A percentile compares a stretch with the other conserved stretches of the same genome.
phyloP scores from a whole-genome alignment of 2,329 filamentous ascomycete species.

The Knufia fluminis region DNA sequence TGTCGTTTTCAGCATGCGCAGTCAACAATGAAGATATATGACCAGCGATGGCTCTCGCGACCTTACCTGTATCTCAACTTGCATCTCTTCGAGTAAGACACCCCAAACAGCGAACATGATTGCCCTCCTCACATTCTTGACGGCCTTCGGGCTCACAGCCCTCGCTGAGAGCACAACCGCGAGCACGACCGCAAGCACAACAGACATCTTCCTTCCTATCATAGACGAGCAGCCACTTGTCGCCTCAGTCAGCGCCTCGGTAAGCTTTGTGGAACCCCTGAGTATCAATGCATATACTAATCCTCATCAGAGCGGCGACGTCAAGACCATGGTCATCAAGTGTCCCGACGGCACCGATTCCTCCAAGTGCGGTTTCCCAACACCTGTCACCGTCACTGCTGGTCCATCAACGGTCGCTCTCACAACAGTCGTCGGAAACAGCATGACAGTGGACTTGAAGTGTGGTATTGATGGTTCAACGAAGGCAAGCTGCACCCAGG shows the following conservation, averaged over 20 bases:
- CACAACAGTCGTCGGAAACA: not conserved
- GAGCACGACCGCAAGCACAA: not conserved
- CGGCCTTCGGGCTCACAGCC: no score
- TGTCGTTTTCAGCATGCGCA: not conserved
- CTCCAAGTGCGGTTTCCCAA: slow-evolving; percentile 14
- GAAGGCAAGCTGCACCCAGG: slow-evolving; percentile 15
- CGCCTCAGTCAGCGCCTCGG: not conserved
- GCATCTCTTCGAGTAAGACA: not conserved
- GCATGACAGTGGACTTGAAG: slow-evolving; percentile 10
- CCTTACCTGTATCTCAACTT: not conserved
- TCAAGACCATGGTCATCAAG: slow-evolving; percentile 16
- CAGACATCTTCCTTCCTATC: slow-evolving; percentile 1
- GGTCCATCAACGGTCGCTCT: slow-evolving; percentile 16
- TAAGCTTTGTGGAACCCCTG: not conserved
- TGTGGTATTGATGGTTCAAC: slow-evolving; percentile 13
- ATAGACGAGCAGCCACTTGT: not conserved
- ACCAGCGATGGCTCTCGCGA: not conserved
- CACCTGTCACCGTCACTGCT: slow-evolving; percentile 17
- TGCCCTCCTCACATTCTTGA: not conserved
- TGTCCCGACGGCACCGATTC: slow-evolving; percentile 12
- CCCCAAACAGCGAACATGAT: not conserved
- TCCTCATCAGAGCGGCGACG: not conserved
- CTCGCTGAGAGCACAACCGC: no score
- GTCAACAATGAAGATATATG: not conserved
- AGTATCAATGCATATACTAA: not conserved